These are phyloP conservation scores for Agrocybe pediades DNA, from an alignment of 768 basidiomycete genomes.

Conservation along the genomic window DNA sequence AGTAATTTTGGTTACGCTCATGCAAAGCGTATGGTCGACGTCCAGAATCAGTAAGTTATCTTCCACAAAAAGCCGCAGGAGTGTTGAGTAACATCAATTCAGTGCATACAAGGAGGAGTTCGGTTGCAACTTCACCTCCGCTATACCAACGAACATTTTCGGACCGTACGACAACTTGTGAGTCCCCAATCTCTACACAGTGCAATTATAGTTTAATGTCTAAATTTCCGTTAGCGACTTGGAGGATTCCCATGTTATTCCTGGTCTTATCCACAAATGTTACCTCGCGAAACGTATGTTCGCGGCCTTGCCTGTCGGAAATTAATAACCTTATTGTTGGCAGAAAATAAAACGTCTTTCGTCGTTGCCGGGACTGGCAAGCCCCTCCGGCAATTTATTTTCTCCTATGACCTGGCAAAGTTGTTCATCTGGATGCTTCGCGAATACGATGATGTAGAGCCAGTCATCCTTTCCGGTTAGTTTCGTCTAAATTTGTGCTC, in stretches of 20 bases:
- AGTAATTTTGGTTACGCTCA: conserved; percentile 98
- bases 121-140: conserved; percentile 93
- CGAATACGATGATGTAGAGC: conserved; percentile 91
- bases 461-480: conserved; percentile 86
- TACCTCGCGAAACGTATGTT: conserved; percentile 82
- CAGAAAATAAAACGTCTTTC: conserved; percentile 84
- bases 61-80: neutral
- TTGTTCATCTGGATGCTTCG: conserved; percentile 92
- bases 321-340: neutral
- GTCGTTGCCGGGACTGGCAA: conserved; percentile 88
- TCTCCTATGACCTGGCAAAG: conserved; percentile 94
- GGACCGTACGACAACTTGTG: conserved; percentile 94
- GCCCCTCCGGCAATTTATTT: conserved; percentile 96
- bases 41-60: conserved; percentile 81
- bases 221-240: conserved; percentile 63
- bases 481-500: neutral
- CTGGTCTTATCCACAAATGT: conserved; percentile 91
- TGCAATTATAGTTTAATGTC: conserved; percentile 5
- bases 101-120: conserved; percentile 97
- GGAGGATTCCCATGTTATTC: conserved; percentile 92
- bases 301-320: neutral
- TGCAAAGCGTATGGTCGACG: conserved; percentile 94
- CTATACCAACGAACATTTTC: conserved; percentile 98
- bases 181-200: conserved; percentile 16
- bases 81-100: neutral